Evolutionary conservation across 306 rosid species (phyloP).

Genomic region (Potentilla sterilis): DNA sequence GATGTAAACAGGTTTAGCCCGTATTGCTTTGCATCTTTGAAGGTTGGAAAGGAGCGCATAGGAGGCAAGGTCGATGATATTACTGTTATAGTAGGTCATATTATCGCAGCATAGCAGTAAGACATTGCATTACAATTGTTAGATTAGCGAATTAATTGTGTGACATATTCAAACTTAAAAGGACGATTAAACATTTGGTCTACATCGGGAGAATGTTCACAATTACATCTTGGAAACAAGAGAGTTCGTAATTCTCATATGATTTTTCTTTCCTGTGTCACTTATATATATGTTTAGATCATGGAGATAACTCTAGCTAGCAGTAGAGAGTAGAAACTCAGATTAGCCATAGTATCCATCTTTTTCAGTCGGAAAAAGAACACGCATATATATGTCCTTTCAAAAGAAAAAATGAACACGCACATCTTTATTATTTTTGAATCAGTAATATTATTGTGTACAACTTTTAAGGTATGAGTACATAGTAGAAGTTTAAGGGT

Average conservation of each 20-base stretch:
- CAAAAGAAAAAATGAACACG: too few species aligned
- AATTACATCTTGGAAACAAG: neutral
- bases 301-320: too few species aligned
- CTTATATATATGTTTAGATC: too few species aligned
- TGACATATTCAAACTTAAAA: neutral
- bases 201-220: neutral
- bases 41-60: neutral
- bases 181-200: neutral
- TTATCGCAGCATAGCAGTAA: neutral
- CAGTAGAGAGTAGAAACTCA: too few species aligned
- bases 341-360: too few species aligned
- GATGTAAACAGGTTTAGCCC: slow-evolving; percentile 2
- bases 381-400: too few species aligned
- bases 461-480: too few species aligned
- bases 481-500: too few species aligned
- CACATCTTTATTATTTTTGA: too few species aligned
- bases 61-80: slow-evolving; percentile 11
- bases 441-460: too few species aligned
- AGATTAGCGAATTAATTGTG: neutral
- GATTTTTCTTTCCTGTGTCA: neutral
- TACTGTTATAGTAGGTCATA: neutral
- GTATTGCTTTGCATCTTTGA: neutral
- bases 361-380: too few species aligned
- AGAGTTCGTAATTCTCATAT: neutral
- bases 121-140: neutral